phyloP scores from a whole-genome alignment of 345 rosid genomes.

The Populus pruinosa region DNA sequence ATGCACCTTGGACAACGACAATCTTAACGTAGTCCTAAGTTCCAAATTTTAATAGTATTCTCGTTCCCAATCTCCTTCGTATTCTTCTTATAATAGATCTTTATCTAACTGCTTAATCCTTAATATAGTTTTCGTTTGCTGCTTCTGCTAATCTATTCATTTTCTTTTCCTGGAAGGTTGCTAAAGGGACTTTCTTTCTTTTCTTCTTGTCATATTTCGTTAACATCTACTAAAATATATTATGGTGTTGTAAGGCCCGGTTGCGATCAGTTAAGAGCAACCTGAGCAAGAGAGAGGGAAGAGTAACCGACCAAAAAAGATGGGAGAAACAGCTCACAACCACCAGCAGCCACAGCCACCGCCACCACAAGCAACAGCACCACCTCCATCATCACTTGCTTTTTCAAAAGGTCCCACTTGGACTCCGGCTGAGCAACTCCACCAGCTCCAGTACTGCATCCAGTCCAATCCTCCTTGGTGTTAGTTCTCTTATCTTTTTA shows the following conservation, averaged over 20 bases:
- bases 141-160: neutral
- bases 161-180: neutral
- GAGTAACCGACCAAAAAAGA: neutral
- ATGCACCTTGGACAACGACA: constrained; percentile 17
- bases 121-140: neutral
- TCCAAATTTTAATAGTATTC: neutral
- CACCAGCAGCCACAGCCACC: constrained; percentile 31
- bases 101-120: neutral
- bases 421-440: constrained; percentile 88
- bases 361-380: constrained; percentile 35
- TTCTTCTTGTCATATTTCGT: constrained; percentile 17
- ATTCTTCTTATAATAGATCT: too few relatives aligned
- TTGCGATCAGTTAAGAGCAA: neutral
- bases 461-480: constrained; percentile 97
- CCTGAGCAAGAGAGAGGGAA: neutral
- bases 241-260: neutral
- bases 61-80: neutral
- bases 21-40: constrained; percentile 23
- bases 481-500: constrained; percentile 37
- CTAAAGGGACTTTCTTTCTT: neutral
- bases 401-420: constrained; percentile 55
- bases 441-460: constrained; percentile 92
- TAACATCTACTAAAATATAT: too few relatives aligned
- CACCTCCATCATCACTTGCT: constrained; percentile 47
- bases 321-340: constrained; percentile 25